These are phyloP conservation scores for Mallotus japonicus DNA, from an alignment of 441 rosid genomes.

Conservation along the genomic window DNA sequence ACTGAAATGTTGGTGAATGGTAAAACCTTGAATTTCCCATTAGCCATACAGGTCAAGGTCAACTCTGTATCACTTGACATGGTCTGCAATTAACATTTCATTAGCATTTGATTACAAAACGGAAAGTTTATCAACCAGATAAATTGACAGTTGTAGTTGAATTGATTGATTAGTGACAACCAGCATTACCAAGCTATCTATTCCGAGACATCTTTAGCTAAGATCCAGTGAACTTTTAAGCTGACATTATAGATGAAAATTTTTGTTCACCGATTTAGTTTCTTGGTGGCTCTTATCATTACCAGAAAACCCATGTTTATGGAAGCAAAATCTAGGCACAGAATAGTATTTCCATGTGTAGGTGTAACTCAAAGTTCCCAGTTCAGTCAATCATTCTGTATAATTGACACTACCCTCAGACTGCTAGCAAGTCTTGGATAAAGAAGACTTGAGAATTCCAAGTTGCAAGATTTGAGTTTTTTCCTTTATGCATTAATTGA, in stretches of 20 bases:
- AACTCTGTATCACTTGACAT: slow-evolving; percentile 49
- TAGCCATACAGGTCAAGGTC: slow-evolving; percentile 67
- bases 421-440: neutral
- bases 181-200: neutral
- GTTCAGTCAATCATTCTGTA: neutral
- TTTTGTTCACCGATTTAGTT: neutral
- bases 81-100: slow-evolving; percentile 37
- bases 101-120: neutral
- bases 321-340: neutral
- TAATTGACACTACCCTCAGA: neutral
- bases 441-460: neutral
- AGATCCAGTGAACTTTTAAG: neutral
- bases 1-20: slow-evolving; percentile 61
- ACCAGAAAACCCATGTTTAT: neutral
- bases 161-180: neutral
- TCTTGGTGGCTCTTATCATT: too few species aligned
- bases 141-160: neutral
- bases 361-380: neutral
- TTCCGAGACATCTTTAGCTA: neutral
- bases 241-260: neutral
- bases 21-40: slow-evolving; percentile 62
- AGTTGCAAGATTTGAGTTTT: neutral
- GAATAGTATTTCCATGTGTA: neutral
- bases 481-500: neutral
- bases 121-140: neutral